phyloP scores from a whole-genome alignment of 352 stramenopile genomes.

The Pythium guiyangense region DNA sequence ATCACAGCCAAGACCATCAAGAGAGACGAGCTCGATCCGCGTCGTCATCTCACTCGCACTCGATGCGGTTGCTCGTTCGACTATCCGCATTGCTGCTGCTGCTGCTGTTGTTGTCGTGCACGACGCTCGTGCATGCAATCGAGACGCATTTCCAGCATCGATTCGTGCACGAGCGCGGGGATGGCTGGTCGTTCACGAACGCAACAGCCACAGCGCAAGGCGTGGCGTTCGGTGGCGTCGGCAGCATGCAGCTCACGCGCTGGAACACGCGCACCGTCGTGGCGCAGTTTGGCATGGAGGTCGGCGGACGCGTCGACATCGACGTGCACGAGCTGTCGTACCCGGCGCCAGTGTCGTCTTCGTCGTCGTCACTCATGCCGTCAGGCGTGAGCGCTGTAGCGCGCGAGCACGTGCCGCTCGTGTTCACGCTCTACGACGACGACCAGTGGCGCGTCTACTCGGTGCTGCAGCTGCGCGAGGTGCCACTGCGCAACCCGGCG shows the following conservation, averaged over 20 bases:
- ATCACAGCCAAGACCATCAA: too few species aligned
- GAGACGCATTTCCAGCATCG: conserved; percentile 10
- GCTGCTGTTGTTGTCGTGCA: not conserved
- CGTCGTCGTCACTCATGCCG: not conserved
- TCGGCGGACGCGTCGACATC: conserved; percentile 34
- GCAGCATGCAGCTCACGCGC: conserved; percentile 8
- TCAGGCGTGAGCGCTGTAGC: not conserved
- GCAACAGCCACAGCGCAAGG: conserved; percentile 4
- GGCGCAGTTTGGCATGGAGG: conserved; percentile 55
- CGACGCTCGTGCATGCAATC: not conserved
- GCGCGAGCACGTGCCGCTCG: conserved; percentile 24
- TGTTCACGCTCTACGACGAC: conserved; percentile 55
- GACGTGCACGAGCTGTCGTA: conserved; percentile 29
- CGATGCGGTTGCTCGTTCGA: not conserved
- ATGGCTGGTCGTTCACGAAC: conserved; percentile 6
- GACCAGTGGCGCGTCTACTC: conserved; percentile 61
- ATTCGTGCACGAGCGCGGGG: conserved; percentile 8
- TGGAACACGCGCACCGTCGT: conserved; percentile 68
- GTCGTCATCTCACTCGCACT: not conserved
- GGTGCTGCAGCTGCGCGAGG: conserved; percentile 51
- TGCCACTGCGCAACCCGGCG: conserved; percentile 45
- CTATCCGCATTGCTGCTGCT: not conserved
- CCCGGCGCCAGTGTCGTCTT: too few species aligned
- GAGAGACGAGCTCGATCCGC: too few species aligned
- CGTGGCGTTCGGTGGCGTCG: conserved; percentile 2